These are phyloP conservation scores for Spergularia azorica DNA, from an alignment of 179 eudicot species.

Conservation along the genomic window DNA sequence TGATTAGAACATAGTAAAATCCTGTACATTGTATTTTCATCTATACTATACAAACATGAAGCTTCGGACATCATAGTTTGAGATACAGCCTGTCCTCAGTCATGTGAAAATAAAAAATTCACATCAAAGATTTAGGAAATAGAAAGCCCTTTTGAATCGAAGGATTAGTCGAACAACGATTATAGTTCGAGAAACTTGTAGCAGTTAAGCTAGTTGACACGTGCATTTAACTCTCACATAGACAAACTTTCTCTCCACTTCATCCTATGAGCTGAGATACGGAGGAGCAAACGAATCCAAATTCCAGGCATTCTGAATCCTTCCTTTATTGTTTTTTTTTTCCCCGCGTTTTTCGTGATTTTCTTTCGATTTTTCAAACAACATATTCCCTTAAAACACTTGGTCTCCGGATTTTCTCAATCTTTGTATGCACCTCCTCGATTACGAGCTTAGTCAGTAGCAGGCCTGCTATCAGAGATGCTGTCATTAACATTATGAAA, in stretches of 20 bases:
- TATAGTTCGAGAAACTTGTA: background rate
- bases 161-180: background rate
- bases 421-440: conserved; percentile 56
- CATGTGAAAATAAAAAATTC: no score
- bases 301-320: background rate
- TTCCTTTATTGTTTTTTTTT: background rate
- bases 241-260: background rate
- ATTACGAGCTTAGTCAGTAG: conserved; percentile 70
- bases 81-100: no score
- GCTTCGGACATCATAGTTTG: conserved; percentile 10
- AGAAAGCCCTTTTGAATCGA: no score
- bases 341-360: background rate
- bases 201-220: background rate
- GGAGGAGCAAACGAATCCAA: background rate
- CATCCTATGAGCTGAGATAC: background rate
- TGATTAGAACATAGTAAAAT: background rate
- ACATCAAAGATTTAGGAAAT: background rate
- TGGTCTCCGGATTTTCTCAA: conserved; percentile 39
- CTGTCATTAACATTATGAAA: conserved; percentile 30
- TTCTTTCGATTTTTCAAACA: conserved; percentile 24
- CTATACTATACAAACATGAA: conserved; percentile 1
- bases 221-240: background rate
- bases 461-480: conserved; percentile 71
- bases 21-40: conserved; percentile 9
- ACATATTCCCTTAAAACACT: conserved; percentile 11